Percentiles rank a stretch among this genome's conserved stretches.
Conservation (phyloP, 1,139 yeast species). For the Blastobotrys malaysiensis region DNA sequence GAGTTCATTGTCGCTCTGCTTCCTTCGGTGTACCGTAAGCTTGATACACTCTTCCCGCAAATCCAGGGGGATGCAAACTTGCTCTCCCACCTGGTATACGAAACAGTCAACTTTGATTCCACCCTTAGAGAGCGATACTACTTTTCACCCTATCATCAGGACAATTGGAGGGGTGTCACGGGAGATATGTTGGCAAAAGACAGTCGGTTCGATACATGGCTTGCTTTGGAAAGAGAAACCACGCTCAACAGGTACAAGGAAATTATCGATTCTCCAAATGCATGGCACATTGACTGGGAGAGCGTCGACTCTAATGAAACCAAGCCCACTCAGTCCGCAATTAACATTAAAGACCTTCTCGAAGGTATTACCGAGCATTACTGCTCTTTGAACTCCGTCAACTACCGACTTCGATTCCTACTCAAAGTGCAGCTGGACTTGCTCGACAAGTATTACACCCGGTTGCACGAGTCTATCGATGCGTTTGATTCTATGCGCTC, state of each 20-base stretch:
- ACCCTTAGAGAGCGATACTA: slow-evolving; percentile 48
- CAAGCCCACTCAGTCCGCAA: slow-evolving; percentile 65
- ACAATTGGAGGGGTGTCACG: slow-evolving; percentile 54
- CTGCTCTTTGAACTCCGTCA: slow-evolving; percentile 49
- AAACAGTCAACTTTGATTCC: slow-evolving; percentile 56
- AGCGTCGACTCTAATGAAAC: slow-evolving; percentile 42
- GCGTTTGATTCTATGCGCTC: slow-evolving; percentile 46
- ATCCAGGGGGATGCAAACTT: slow-evolving; percentile 40
- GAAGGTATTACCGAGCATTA: slow-evolving; percentile 65
- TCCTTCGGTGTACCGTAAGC: slow-evolving; percentile 47
- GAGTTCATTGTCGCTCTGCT: slow-evolving; percentile 56
- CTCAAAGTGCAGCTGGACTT: slow-evolving; percentile 64
- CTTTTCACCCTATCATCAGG: slow-evolving; percentile 45
- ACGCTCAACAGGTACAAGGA: slow-evolving; percentile 46
- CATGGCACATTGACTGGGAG: slow-evolving; percentile 60
- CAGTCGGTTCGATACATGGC: slow-evolving; percentile 54
- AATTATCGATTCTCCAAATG: slow-evolving; percentile 47
- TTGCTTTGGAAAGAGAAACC: slow-evolving; percentile 50
- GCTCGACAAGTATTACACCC: slow-evolving; percentile 53
- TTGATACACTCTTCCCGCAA: slow-evolving; percentile 35
- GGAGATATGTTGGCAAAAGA: slow-evolving; percentile 46
- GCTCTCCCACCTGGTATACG: slow-evolving; percentile 57
- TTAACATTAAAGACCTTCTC: slow-evolving; percentile 55
- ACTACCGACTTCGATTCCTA: slow-evolving; percentile 62
- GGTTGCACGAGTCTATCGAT: slow-evolving; percentile 43